These are phyloP conservation scores for Falciphora oryzae DNA, from an alignment of 2,329 filamentous ascomycete genomes.

Conservation along the genomic window DNA sequence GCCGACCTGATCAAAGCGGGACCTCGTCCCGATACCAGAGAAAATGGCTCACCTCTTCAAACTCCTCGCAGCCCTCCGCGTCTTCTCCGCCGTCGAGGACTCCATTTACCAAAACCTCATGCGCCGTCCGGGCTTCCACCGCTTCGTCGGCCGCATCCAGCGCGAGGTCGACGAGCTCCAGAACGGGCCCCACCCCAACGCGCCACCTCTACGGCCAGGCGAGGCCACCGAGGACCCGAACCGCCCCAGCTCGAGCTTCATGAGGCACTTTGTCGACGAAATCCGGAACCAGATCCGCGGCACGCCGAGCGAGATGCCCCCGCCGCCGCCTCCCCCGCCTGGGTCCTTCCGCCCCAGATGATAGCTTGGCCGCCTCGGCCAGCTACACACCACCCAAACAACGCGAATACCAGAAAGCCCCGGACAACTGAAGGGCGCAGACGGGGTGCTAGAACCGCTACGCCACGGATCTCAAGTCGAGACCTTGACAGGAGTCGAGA, in stretches of 20 bases:
- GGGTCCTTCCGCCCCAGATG: not conserved
- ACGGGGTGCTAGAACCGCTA: too few species aligned
- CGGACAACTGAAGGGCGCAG: too few species aligned
- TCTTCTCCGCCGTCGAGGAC: not conserved
- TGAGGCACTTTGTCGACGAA: constrained; percentile 45
- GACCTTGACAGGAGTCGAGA: too few species aligned
- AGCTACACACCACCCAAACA: too few species aligned
- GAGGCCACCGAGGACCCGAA: constrained; percentile 42
- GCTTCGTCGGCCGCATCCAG: constrained; percentile 47
- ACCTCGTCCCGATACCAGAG: too few species aligned
- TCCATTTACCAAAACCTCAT: constrained; percentile 22
- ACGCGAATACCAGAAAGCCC: too few species aligned
- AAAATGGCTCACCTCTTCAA: not conserved
- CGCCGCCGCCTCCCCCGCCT: constrained; percentile 20
- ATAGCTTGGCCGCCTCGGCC: not conserved
- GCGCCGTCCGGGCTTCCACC: constrained; percentile 44
- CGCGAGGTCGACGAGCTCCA: constrained; percentile 41
- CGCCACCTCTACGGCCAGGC: constrained; percentile 45
- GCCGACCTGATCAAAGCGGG: too few species aligned
- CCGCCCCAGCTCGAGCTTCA: constrained; percentile 33
- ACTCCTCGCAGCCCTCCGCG: not conserved
- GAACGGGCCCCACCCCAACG: constrained; percentile 43
- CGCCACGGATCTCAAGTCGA: too few species aligned
- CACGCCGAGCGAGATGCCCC: constrained; percentile 30
- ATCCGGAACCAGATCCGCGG: constrained; percentile 44